Evolutionary conservation across 2,329 filamentous ascomycete genomes (phyloP), one percentile per base, ranked within the genome.

Genomic region (Pseudogymnoascus pannorum): DNA sequence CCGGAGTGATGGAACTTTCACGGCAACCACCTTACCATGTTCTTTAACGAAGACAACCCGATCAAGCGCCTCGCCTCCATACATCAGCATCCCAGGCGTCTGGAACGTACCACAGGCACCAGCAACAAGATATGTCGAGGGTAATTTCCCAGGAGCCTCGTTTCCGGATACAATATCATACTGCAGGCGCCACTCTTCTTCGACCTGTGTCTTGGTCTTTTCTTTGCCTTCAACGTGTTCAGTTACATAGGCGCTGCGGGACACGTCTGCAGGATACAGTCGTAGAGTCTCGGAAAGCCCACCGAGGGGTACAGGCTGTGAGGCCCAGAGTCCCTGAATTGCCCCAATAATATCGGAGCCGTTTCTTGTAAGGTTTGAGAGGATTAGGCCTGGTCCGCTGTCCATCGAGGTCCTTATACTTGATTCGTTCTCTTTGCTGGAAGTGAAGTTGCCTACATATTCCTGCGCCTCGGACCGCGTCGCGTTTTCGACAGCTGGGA

Each of bases 311-410:
- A 54, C 44, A 29, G 44, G 44, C 8, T 54, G 44, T 4, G 24
- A 31, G n/a, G 44, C 44, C 44, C 44, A 54, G 24, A 54, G 24
- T 2, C 44, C 26, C 5, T 31, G 4, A 9, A 54, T 54, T 29
- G 24, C 44, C 1, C 44, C n/a, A 3, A 54, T 7, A 54, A 54
- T 54, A 54, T 54, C 26, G n/a, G 26, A 54, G 44, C 44, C 44
- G 9, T 54, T 31, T n/a, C 44, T 31, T 54, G 44, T 54, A 16
- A 54, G 44, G n/a, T 54, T 54, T 54, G 44, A 54, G 44, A 54
- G 44, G 2, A 54, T 31, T 24, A 54, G 14, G 4, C 44, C 44
- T 12, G 44, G 44, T 18, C 44, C 44, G 18, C 18, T 31, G n/a
- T 54, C 44, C 24, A 54, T 54, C n/a, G 44, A 18, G 2, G 44